Conservation (phyloP, 495 filamentous ascomycete genomes). For the Coniosporium apollinis region DNA sequence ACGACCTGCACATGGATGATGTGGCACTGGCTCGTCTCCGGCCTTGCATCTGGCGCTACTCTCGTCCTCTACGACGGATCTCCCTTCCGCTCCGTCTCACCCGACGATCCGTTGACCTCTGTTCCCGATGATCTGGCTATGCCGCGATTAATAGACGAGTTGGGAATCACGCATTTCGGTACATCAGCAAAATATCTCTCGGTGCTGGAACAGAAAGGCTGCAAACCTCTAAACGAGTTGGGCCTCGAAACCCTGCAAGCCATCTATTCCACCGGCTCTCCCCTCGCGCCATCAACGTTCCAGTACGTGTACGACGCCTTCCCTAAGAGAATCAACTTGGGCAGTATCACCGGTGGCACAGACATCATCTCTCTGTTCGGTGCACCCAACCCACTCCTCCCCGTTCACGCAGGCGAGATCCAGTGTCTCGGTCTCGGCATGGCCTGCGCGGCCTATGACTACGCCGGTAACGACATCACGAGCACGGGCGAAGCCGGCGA, state of each 20-base stretch:
- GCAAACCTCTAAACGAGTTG: constrained; percentile 40
- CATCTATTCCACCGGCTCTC: constrained; percentile 87
- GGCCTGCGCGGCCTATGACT: constrained; percentile 66
- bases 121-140: constrained; percentile 48
- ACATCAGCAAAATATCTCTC: constrained; percentile 89
- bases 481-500: constrained; percentile 63
- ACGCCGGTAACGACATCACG: constrained; percentile 33
- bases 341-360: constrained; percentile 75
- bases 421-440: constrained; percentile 84
- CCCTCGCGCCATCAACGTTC: constrained; percentile 84
- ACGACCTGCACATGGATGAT: constrained; percentile 94
- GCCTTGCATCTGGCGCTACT: constrained; percentile 59
- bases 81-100: constrained; percentile 39
- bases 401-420: constrained; percentile 76
- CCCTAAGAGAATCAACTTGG: constrained; percentile 55
- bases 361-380: constrained; percentile 93
- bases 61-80: constrained; percentile 81
- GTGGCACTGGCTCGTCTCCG: constrained; percentile 91
- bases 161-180: constrained; percentile 75
- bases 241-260: constrained; percentile 35
- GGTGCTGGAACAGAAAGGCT: constrained; percentile 62
- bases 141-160: constrained; percentile 50
- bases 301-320: constrained; percentile 73
- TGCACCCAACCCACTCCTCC: constrained; percentile 66
- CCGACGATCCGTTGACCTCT: constrained; percentile 13